These are phyloP conservation scores for Penicillium daleae DNA, from an alignment of 495 filamentous ascomycete species.

Conservation along the genomic window DNA sequence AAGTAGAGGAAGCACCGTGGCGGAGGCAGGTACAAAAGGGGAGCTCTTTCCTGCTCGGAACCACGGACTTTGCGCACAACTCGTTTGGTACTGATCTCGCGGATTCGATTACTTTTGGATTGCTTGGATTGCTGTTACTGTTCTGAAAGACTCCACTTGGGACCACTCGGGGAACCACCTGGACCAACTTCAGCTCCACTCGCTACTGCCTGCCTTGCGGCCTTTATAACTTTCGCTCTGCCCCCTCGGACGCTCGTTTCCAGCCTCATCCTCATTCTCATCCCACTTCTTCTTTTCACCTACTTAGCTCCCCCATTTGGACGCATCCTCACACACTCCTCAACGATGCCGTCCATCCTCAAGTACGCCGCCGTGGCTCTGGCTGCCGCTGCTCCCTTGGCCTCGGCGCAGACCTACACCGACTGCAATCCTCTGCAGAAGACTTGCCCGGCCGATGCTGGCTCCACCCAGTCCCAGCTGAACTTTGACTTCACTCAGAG, in stretches of 20 bases:
- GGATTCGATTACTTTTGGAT: not conserved
- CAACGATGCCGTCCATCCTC: conserved; percentile 38
- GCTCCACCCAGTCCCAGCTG: conserved; percentile 16
- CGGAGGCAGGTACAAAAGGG: conserved; percentile 1
- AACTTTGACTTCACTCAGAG: conserved; percentile 64
- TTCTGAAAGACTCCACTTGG: not conserved
- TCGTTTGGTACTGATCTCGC: conserved; percentile 9
- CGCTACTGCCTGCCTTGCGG: conserved; percentile 5
- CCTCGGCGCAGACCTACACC: conserved; percentile 52
- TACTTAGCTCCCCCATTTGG: too few relatives aligned
- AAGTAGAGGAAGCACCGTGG: not conserved
- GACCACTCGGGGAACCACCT: not conserved
- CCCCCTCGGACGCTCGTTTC: conserved; percentile 1
- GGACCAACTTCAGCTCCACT: conserved; percentile 7
- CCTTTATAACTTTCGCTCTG: not conserved
- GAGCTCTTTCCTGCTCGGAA: conserved; percentile 8
- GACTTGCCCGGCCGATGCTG: conserved; percentile 23
- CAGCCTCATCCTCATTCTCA: conserved; percentile 1
- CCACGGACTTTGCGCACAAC: conserved; percentile 14
- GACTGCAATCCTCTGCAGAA: conserved; percentile 48
- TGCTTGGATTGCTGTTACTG: not conserved
- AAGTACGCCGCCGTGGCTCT: conserved; percentile 43
- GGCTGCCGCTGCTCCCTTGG: conserved; percentile 39
- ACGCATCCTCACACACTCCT: not conserved
- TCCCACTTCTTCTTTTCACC: conserved; percentile 1